Conservation (phyloP, 345 rosid genomes). For the Limnanthes douglasii region DNA sequence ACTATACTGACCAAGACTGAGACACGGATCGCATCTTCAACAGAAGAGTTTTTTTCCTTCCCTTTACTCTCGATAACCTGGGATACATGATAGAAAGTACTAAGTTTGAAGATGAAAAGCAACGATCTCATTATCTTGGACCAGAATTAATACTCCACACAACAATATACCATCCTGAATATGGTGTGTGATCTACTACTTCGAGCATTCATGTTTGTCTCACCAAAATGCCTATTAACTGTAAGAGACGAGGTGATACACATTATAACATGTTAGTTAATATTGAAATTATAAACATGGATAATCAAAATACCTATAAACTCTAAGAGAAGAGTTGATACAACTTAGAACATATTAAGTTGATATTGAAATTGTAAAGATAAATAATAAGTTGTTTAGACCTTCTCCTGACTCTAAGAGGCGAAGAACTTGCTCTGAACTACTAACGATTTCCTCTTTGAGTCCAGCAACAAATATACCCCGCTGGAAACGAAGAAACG, state of each 20-base stretch:
- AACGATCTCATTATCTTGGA: background rate
- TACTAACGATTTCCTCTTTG: conserved; percentile 70
- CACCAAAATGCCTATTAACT: conserved; percentile 91
- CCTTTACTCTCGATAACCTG: conserved; percentile 92
- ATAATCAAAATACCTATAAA: conserved; percentile 76
- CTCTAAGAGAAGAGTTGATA: conserved; percentile 17
- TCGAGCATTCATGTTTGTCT: conserved; percentile 89
- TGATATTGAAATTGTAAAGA: background rate
- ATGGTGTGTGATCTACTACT: conserved; percentile 98
- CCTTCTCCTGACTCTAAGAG: conserved; percentile 91
- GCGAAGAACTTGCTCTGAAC: conserved; percentile 69
- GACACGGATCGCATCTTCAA: conserved; percentile 67
- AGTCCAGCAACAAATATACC: conserved; percentile 89
- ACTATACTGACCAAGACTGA: conserved; percentile 60
- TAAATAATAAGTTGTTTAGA: conserved; percentile 6
- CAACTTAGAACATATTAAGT: conserved; percentile 1
- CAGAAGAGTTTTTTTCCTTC: conserved; percentile 22
- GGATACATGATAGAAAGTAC: conserved; percentile 6
- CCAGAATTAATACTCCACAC: background rate
- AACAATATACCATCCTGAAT: conserved; percentile 72
- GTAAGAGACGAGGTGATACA: conserved; percentile 2
- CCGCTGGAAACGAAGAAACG: conserved; percentile 28
- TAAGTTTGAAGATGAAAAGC: background rate
- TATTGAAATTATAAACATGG: background rate
- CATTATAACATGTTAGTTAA: conserved; percentile 1